Evolutionary conservation across 1,284 basidiomycete species (phyloP).

Genomic region (Ceratobasidium sp.): DNA sequence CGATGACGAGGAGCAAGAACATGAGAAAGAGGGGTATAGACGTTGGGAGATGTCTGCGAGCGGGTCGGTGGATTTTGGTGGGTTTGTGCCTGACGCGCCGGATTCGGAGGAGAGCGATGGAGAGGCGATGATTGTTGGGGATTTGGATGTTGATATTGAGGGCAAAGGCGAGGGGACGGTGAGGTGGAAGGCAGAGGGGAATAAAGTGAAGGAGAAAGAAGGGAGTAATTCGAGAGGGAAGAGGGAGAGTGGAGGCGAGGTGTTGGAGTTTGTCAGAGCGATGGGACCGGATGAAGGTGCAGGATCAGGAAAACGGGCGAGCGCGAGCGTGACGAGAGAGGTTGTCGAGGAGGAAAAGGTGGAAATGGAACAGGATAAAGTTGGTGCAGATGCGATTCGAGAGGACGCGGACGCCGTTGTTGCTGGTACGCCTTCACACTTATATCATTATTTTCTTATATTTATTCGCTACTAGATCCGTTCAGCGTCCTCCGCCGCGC

Average conservation of each 20-base stretch:
- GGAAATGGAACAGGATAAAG: conserved; percentile 37
- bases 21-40: conserved; percentile 53
- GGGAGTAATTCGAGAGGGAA: conserved; percentile 64
- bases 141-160: conserved; percentile 57
- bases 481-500: background rate
- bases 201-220: too few species aligned
- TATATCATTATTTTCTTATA: background rate
- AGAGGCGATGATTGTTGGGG: conserved; percentile 50
- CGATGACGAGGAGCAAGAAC: conserved; percentile 55
- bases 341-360: conserved; percentile 48
- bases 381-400: conserved; percentile 50
- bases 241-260: conserved; percentile 72
- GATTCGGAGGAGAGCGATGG: conserved; percentile 68
- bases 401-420: conserved; percentile 55
- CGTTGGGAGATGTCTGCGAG: conserved; percentile 56
- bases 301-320: conserved; percentile 59
- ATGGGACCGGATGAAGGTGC: conserved; percentile 49
- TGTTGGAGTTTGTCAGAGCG: conserved; percentile 49
- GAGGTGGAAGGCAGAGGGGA: conserved; percentile 15
- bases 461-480: background rate
- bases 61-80: conserved; percentile 73
- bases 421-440: conserved; percentile 52
- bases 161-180: conserved; percentile 38
- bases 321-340: conserved; percentile 51
- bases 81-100: conserved; percentile 80